Conservation (phyloP, 148 eudicot genomes). For the Rhododendron simsii region DNA sequence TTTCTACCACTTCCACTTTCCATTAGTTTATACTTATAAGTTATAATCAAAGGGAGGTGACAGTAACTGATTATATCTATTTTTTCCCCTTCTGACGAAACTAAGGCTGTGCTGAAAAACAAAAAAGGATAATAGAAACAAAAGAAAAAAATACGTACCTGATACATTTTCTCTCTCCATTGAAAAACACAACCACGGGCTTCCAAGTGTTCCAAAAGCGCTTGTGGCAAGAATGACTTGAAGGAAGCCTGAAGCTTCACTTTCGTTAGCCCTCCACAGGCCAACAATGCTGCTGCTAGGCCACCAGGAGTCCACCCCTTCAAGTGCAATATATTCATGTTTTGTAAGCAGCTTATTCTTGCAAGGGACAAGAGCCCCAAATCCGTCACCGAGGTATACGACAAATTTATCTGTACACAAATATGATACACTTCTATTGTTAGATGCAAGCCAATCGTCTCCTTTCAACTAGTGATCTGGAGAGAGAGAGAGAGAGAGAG, state of each 20-base stretch:
- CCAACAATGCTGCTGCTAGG: conserved; percentile 66
- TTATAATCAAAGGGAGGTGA: neutral
- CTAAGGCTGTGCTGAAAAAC: neutral
- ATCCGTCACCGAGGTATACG: conserved; percentile 74
- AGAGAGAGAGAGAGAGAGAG: neutral
- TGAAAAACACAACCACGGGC: conserved; percentile 75
- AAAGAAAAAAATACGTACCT: conserved; percentile 36
- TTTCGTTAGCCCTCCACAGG: conserved; percentile 80
- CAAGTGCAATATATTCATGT: conserved; percentile 62
- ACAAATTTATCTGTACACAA: conserved; percentile 63
- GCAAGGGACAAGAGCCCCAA: conserved; percentile 76
- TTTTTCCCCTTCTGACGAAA: neutral
- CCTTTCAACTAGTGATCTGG: neutral
- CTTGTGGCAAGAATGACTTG: conserved; percentile 47
- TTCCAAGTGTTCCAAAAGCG: conserved; percentile 58
- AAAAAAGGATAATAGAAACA: neutral
- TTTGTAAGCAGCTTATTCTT: conserved; percentile 76
- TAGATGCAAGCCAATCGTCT: neutral
- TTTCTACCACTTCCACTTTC: neutral
- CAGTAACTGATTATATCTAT: neutral
- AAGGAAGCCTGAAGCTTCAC: conserved; percentile 75
- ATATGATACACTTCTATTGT: neutral
- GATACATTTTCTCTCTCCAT: conserved; percentile 72
- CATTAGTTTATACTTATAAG: neutral
- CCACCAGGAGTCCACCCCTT: conserved; percentile 70